Base-by-base conservation (phyloP, 148 eudicot species). In the Arctostaphylos glauca region DNA sequence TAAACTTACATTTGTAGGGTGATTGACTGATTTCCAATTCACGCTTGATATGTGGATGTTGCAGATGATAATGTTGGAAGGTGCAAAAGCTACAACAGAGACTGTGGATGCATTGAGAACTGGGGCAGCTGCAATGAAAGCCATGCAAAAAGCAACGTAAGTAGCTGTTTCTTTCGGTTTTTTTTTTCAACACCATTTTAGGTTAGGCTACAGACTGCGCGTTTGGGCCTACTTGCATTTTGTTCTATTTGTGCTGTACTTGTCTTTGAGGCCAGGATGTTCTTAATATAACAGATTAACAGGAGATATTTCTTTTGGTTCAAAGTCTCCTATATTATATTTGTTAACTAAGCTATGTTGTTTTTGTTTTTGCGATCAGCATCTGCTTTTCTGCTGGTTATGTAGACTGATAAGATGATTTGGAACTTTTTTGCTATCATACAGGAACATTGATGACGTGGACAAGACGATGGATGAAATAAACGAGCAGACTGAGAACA, bases 381-480 rank as follows among this genome's bases (percentile, higher is more conserved):
- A 31, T 31, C 38, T 31, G 38, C 38, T 31, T 31, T 31, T 31
- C 0, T 31, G 38, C 38, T 4, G 19, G 50, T 25, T 50, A 9
- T n/a, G 18, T 53, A 38, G 6, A 47, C 6, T 53, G 76, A 80
- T 31, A 19, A 14, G 18, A 18, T 53, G 55, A 14, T 73, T 48
- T 59, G 3, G 10, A 81, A 15, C 60, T 81, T 56, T 16, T 62
- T 70, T 81, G 8, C 19, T 60, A 71, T 74, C 18, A 48, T 81
- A 3, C 87, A 90, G 93, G 56, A 90, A 87, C 64, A 90, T 90
- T 74, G 91, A 86, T 68, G 91, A 89, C 44, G 90, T 90, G 80
- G 93, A 90, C 88, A 87, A 86, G 88, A 90, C 91, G 58, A 87
- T 90, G 93, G 93, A 90, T 80, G 93, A 89, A 81, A 90, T 90